Base-by-base conservation (phyloP, 768 basidiomycete species). In the Lactarius akahatsu region DNA sequence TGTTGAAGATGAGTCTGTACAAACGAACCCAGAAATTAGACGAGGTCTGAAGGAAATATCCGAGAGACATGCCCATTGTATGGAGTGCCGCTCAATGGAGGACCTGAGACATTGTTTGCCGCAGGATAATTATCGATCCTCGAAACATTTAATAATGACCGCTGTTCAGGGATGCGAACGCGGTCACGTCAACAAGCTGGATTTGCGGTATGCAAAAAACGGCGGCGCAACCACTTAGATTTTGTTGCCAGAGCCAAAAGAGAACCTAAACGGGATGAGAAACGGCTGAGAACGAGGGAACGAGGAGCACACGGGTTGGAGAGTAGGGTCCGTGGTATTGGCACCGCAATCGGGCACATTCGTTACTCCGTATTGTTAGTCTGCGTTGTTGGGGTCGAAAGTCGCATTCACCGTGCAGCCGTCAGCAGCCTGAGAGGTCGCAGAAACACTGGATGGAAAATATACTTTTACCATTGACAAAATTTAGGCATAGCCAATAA, bases 151-250 rank as follows among this genome's bases (percentile, higher is more conserved):
- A 73, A 74, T 47, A 86, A 76, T 0, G 76, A 74, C 77, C 74
- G 40, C 82, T 80, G 62, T 77, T 80, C 16, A 87, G 76, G 64
- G 79, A 76, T 41, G 80, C 80, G 0, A 75, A 76, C 0, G 81
- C 83, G 10, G 69, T 70, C 28, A 87, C 80, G 62, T 79, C 72
- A 67, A 78, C 81, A 2, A 80, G 72, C 4, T 75, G 66, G 56
- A 90, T 81, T 2, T 73, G 77, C 4, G 88, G 87, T 13, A 74
- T 69, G 71, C 89, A 90, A 68, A 89, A 88, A 9, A 88, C 79
- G 3, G 80, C 80, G 61, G 67, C 76, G 20, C 74, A 70, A 56
- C 72, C 70, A 54, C 78, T 72, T 20, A 67, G 58, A 38, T 68
- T 69, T 7, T 63, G 64, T 61, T 83, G 77, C 72, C 80, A 88